Conservation (phyloP, 257 asterid species). For the Vinca minor region DNA sequence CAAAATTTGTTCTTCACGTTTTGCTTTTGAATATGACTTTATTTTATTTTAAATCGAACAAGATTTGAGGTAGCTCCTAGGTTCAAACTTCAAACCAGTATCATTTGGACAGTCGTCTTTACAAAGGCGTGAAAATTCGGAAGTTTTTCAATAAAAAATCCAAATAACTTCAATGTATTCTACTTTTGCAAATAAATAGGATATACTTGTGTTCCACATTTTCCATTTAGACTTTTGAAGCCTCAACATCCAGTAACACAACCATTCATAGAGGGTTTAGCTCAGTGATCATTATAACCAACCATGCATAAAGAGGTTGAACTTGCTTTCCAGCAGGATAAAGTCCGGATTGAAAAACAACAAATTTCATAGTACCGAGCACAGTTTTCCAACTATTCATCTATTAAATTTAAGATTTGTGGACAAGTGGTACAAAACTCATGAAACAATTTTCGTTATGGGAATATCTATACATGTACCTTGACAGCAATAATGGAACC, state of each 20-base stretch:
- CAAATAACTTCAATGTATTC: neutral
- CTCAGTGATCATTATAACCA: neutral
- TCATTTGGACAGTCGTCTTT: neutral
- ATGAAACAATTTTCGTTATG: neutral
- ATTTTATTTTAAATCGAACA: neutral
- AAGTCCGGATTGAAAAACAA: neutral
- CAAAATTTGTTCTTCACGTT: neutral
- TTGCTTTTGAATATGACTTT: neutral
- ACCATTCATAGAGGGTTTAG: neutral
- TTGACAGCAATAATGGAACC: constrained; percentile 70
- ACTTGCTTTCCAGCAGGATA: neutral
- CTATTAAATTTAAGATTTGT: neutral
- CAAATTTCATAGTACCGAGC: neutral
- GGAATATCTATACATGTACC: constrained; percentile 37
- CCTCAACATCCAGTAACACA: neutral
- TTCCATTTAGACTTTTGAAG: neutral
- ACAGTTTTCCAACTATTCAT: neutral
- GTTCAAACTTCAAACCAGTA: neutral
- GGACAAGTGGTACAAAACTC: neutral
- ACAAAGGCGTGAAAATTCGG: neutral
- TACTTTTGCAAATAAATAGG: neutral
- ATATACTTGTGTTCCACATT: neutral
- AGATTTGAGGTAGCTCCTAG: too few relatives aligned
- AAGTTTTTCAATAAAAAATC: neutral
- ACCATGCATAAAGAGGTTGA: neutral